Conservation (phyloP, 441 rosid species). For the Theobroma grandiflorum region DNA sequence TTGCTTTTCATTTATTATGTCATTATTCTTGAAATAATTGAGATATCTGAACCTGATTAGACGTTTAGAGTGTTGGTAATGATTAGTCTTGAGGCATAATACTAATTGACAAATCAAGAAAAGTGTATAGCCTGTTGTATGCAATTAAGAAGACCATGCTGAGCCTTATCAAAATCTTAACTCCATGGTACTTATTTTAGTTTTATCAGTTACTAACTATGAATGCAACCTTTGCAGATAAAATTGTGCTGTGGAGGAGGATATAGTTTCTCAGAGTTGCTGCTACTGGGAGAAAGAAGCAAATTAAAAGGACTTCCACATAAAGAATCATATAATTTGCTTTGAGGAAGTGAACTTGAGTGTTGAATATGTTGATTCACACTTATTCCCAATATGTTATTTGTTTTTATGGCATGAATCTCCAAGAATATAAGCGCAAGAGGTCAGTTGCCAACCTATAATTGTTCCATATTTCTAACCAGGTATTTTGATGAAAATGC, state of each 20-base stretch:
- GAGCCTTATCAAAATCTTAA: constrained; percentile 1
- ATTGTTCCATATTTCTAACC: too few relatives aligned
- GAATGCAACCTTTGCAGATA: constrained; percentile 5
- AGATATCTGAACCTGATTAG: neutral
- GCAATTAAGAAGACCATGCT: constrained; percentile 3
- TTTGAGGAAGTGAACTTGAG: neutral
- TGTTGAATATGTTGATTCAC: neutral
- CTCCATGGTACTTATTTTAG: neutral
- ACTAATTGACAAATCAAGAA: constrained; percentile 15
- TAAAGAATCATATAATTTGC: neutral
- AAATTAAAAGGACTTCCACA: neutral
- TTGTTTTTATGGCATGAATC: neutral
- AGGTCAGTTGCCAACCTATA: too few relatives aligned
- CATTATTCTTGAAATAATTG: neutral
- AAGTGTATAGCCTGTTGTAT: neutral
- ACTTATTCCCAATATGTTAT: neutral
- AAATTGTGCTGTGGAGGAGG: constrained; percentile 19
- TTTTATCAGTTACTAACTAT: neutral
- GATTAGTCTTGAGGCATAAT: constrained; percentile 1
- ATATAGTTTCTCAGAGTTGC: constrained; percentile 17
- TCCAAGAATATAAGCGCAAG: neutral
- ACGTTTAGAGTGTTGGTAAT: neutral
- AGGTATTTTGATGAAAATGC: too few relatives aligned
- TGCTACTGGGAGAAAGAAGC: constrained; percentile 16
- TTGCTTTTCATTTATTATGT: neutral